Evolutionary conservation across 75 land plant genomes (phyloP).

Genomic region (Pinus taeda): DNA sequence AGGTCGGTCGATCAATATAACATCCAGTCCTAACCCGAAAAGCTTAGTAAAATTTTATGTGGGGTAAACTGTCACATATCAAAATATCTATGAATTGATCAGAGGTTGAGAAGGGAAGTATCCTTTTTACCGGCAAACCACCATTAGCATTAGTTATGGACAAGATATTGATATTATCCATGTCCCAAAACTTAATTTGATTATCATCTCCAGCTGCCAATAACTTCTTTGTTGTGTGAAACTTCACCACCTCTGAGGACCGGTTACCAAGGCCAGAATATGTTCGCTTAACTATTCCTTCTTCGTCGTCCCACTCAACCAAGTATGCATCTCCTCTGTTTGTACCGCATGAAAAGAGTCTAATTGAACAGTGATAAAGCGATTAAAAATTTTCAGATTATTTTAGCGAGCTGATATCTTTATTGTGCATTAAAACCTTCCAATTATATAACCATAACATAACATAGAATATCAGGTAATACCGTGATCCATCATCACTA

Average conservation of each 20-base stretch:
- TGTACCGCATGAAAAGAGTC: conserved; percentile 82
- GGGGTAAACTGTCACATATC: background rate
- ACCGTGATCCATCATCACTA: conserved; percentile 17
- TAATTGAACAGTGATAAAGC: conserved; percentile 8
- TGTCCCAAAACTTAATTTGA: conserved; percentile 80
- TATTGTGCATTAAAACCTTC: background rate
- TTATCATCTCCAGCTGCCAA: conserved; percentile 78
- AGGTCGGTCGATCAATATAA: background rate
- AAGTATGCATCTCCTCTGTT: conserved; percentile 71
- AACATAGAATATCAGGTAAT: background rate
- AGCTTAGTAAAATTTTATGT: too few species aligned
- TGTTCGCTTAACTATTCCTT: conserved; percentile 70
- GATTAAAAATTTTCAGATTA: background rate
- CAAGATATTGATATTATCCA: conserved; percentile 57
- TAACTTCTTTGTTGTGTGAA: conserved; percentile 70
- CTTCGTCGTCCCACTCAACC: conserved; percentile 85
- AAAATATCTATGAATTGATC: background rate
- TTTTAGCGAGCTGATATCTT: background rate
- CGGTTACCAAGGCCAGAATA: conserved; percentile 60
- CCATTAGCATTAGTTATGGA: conserved; percentile 62
- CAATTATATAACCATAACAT: background rate
- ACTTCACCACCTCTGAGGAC: conserved; percentile 62
- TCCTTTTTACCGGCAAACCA: conserved; percentile 52
- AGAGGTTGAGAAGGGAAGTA: background rate
- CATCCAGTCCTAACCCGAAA: too few species aligned